A percentile compares a stretch with the other conserved stretches of the same genome.
phyloP scores from a whole-genome alignment of 106 monocot species.

The Narthecium ossifragum region DNA sequence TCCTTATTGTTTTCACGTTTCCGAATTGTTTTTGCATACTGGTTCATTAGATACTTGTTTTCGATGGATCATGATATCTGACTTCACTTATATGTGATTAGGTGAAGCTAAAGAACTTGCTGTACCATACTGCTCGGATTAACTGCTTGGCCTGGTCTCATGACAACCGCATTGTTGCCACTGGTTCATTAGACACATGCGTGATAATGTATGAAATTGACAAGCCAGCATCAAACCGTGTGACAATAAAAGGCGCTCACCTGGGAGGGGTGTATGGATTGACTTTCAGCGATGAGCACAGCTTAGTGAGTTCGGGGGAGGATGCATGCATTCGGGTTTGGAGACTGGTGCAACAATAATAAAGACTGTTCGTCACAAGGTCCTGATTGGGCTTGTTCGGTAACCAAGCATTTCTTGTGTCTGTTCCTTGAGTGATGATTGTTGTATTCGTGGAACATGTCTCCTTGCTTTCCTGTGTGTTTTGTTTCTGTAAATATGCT shows the following conservation, averaged over 20 bases:
- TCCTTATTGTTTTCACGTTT: no score
- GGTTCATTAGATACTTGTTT: no score
- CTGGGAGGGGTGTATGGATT: conserved; percentile 90
- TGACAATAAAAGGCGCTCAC: conserved; percentile 90
- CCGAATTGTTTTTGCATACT: no score
- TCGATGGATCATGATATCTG: no score
- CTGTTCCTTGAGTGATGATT: no score
- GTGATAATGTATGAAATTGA: conserved; percentile 80
- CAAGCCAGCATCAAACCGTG: conserved; percentile 64
- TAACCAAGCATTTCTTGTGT: background rate
- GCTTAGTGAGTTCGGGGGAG: conserved; percentile 77
- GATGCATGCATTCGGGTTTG: conserved; percentile 89
- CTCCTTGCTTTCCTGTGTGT: no score
- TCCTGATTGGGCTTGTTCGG: no score
- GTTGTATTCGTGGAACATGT: no score
- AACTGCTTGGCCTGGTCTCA: conserved; percentile 98
- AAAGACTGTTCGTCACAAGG: background rate
- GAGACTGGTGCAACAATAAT: conserved; percentile 44
- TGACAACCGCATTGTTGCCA: conserved; percentile 66
- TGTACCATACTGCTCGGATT: conserved; percentile 89
- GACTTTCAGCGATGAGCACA: conserved; percentile 58
- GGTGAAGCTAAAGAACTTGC: conserved; percentile 96
- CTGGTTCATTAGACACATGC: conserved; percentile 85
- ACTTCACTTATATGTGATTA: conserved; percentile 12
- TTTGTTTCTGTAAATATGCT: no score